A percentile compares a stretch with the other conserved stretches of the same genome.
Evolutionary conservation across 2,329 filamentous ascomycete genomes (phyloP).

Genomic region (Ophiostoma tasmaniense): DNA sequence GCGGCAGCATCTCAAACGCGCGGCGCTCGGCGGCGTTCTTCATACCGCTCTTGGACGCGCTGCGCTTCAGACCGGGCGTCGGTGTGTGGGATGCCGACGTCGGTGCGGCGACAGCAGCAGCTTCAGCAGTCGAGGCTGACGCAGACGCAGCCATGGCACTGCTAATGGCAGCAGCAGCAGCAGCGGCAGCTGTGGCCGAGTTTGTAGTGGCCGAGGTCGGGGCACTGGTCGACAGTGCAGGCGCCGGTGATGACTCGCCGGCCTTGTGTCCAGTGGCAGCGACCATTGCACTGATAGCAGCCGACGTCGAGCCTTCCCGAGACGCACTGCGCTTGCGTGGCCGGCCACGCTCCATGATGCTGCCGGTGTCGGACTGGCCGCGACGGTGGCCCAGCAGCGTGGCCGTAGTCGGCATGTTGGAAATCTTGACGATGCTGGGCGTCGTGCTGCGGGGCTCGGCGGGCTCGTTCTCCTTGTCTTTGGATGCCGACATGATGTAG

Average conservation of each 20-base stretch:
- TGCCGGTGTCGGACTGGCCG: constrained; percentile 48
- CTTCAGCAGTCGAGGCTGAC: background rate
- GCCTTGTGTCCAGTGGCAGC: background rate
- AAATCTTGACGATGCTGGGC: constrained; percentile 26
- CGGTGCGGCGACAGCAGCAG: background rate
- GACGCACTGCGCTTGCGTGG: constrained; percentile 42
- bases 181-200: background rate
- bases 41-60: constrained; percentile 35
- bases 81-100: background rate
- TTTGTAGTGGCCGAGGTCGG: background rate
- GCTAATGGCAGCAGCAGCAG: background rate
- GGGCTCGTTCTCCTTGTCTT: background rate
- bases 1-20: constrained; percentile 53
- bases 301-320: constrained; percentile 14
- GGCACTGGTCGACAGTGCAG: background rate
- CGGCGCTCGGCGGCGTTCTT: constrained; percentile 42
- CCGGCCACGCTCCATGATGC: constrained; percentile 54
- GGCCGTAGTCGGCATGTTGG: constrained; percentile 24
- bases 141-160: background rate
- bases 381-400: constrained; percentile 37
- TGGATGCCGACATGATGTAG: background rate
- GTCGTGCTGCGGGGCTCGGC: constrained; percentile 2
- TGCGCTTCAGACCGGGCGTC: constrained; percentile 31
- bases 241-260: constrained; percentile 24
- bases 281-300: constrained; percentile 11